A percentile compares a stretch with the other conserved stretches of the same genome.
Conservation (phyloP, 2,329 filamentous ascomycete species). For the Colletotrichum gigasporum region DNA sequence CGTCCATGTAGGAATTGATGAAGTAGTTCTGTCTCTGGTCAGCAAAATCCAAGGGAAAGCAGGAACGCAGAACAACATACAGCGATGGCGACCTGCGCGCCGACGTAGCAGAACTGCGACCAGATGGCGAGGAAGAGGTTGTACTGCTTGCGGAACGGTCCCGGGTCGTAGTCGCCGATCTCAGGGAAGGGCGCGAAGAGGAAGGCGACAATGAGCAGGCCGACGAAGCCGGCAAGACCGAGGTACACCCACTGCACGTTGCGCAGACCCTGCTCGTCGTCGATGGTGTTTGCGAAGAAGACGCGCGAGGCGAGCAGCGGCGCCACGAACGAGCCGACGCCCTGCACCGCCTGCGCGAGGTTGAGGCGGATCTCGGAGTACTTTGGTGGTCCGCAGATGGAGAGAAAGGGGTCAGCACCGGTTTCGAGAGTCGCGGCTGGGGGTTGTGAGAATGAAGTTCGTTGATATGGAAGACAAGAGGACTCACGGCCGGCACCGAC, state of each 20-base stretch:
- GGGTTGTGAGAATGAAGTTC: too few species aligned
- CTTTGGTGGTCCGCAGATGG: constrained; percentile 66
- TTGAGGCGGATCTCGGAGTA: constrained; percentile 69
- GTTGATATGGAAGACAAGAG: too few species aligned
- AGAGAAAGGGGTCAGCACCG: constrained; percentile 62
- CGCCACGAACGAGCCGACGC: constrained; percentile 65
- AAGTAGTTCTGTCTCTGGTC: too few species aligned
- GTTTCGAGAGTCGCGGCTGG: constrained; percentile 65
- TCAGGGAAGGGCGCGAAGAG: constrained; percentile 60
- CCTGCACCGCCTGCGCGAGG: constrained; percentile 67
- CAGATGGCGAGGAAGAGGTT: too few species aligned
- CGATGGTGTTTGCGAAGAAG: constrained; percentile 65
- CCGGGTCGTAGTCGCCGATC: constrained; percentile 66
- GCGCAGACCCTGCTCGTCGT: constrained; percentile 57
- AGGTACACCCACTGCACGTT: constrained; percentile 74
- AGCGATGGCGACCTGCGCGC: too few species aligned
- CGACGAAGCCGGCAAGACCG: constrained; percentile 69
- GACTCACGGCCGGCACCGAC: constrained; percentile 45
- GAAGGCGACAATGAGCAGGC: constrained; percentile 64
- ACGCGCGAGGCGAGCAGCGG: constrained; percentile 68
- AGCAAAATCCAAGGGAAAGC: too few species aligned
- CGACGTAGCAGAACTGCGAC: too few species aligned
- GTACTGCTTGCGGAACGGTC: constrained; percentile 65
- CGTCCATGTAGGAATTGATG: too few species aligned
- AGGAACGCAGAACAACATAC: too few species aligned